Evolutionary conservation across 768 basidiomycete species (phyloP).

Genomic region (Pleurotus pulmonarius): DNA sequence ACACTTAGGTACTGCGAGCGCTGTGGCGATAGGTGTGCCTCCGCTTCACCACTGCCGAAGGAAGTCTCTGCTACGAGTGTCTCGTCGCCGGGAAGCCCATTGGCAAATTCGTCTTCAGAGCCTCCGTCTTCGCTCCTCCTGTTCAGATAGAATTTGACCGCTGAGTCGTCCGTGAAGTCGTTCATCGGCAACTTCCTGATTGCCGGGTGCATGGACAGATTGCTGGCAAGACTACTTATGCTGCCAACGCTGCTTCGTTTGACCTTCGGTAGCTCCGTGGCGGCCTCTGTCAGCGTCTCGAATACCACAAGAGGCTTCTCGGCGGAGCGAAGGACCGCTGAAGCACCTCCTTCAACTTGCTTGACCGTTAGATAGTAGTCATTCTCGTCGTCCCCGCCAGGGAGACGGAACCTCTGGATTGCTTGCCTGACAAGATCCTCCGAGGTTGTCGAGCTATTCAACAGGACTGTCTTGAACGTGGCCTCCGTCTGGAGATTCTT

Average conservation of each 20-base stretch:
- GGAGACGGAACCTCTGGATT: conserved; percentile 88
- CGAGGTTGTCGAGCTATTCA: conserved; percentile 83
- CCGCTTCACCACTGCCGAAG: conserved; percentile 24
- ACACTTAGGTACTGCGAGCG: conserved; percentile 41
- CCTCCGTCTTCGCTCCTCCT: conserved; percentile 33
- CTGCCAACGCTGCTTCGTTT: conserved; percentile 92
- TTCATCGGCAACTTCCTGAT: conserved; percentile 95
- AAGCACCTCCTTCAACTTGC: conserved; percentile 85
- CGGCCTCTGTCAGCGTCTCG: conserved; percentile 77
- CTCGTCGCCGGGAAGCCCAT: conserved; percentile 39
- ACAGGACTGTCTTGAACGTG: conserved; percentile 95
- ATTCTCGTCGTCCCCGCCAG: conserved; percentile 51
- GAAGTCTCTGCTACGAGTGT: conserved; percentile 37
- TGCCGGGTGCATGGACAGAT: conserved; percentile 91
- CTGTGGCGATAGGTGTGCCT: conserved; percentile 32
- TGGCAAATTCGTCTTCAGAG: conserved; percentile 17
- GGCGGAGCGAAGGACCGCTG: conserved; percentile 62
- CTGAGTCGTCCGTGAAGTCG: conserved; percentile 95
- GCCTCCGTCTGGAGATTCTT: conserved; percentile 88
- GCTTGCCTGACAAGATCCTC: conserved; percentile 87
- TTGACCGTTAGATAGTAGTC: conserved; percentile 92
- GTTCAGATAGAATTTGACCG: conserved; percentile 95
- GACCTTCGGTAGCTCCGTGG: conserved; percentile 80
- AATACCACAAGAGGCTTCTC: conserved; percentile 90
- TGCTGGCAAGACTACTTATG: conserved; percentile 90